Percentiles rank a stretch among this genome's conserved stretches.
Conservation (phyloP, 345 rosid species). For the Populus nigra region DNA sequence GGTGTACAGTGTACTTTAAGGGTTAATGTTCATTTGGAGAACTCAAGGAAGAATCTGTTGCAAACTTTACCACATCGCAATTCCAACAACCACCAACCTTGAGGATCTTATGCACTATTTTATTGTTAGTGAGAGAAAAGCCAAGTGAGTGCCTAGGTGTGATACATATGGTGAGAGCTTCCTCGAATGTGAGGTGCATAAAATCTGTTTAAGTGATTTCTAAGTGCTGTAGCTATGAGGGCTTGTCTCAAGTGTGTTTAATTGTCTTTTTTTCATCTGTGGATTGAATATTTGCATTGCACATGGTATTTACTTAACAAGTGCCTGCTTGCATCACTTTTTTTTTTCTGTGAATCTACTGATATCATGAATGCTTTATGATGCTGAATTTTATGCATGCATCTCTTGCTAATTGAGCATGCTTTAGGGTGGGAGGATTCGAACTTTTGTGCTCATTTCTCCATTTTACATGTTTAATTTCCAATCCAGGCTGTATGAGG, state of each 20-base stretch:
- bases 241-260: neutral
- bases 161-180: neutral
- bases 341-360: neutral
- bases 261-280: neutral
- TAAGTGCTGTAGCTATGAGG: neutral
- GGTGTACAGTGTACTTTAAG: neutral
- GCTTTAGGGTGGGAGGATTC: neutral
- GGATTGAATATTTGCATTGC: neutral
- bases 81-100: neutral
- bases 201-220: neutral
- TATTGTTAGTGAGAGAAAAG: neutral
- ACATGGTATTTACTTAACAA: neutral
- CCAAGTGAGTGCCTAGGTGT: neutral
- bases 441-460: neutral
- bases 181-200: neutral
- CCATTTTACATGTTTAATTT: neutral
- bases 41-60: neutral
- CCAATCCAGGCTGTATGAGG: conserved; percentile 81
- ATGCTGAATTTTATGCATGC: neutral
- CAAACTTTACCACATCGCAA: neutral
- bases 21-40: neutral
- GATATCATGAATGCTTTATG: neutral
- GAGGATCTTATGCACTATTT: neutral
- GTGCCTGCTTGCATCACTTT: neutral
- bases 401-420: neutral